Base-by-base conservation (phyloP, 176 grass and related monocot species). In the Oropetium thomaeum region DNA sequence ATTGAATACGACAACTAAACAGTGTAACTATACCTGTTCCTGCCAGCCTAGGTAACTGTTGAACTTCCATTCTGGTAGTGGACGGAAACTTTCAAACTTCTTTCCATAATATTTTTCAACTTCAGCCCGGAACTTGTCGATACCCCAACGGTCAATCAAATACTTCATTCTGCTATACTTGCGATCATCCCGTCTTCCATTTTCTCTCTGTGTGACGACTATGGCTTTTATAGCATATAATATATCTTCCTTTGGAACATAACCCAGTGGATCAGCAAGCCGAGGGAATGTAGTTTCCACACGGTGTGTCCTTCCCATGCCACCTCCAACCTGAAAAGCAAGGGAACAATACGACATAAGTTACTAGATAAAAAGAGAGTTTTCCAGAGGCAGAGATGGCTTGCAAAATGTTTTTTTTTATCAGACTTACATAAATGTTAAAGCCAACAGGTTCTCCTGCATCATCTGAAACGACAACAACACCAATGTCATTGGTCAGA, bases 141-240 rank as follows among this genome's bases (percentile, higher is more conserved):
- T 99, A 80, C 96, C 96, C 96, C 96, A 99, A 48, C 44, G 51
- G 84, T 84, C 86, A 64, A 99, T 71, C 69, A 99, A 89, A 76
- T 99, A 99, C 47, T 99, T 99, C 96, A 99, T 82, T 73, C 96
- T 90, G 80, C 91, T 95, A 58, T 99, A 99, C 54, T 81, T 89
- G 3, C 96, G 88, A 22, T 99, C 96, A 68, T 99, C 96, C 73
- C 96, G 92, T 85, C 96, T 94, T 39, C 96, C 96, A 62, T 99
- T 95, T 77, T 99, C 96, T 74, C 96, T 94, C 59, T 99, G 96
- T 28, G 96, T 92, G 68, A 99, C 91, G 5, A 99, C 96, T 22
- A 99, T 95, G 58, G 96, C 91, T 62, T 99, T 99, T 61, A 99
- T 82, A 85, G 87, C 96, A 79, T 92, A 95, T 33, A 99, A 82